Evolutionary conservation across 164 flowering plant species (phyloP), one percentile per base, ranked within the genome.

Genomic region (Liquidambar formosana): DNA sequence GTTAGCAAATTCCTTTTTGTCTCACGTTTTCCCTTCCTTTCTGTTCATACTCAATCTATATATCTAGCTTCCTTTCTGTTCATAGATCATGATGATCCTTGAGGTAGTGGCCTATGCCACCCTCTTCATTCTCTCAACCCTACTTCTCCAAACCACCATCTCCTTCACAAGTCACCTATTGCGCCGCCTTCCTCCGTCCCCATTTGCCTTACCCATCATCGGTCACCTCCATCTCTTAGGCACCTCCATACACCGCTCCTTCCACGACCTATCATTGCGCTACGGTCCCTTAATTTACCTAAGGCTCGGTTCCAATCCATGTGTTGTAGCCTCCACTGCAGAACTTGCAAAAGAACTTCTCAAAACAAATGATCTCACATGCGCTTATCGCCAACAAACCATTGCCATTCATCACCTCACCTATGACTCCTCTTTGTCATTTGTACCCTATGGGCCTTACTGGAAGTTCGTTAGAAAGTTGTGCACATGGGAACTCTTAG

Each of bases 141-240:
- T 33, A 33, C 41, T 33, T 33, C 4, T 33, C 41, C 2, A 33
- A 33, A 2, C 41, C 41, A 33, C 6, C 41, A 6, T 33, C 41
- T 33, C 41, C 41, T 33, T 33, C 41, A 33, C 41, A 26, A 5
- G 4, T 26, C 62, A 33, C 10, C 9, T 26, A 0, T 27, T 3
- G 38, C 16, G 43, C 19, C 66, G 53, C 63, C 84, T 72, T 28
- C 91, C 90, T 0, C 94, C 94, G 2, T 64, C 87, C 57, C 91
- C 91, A 2, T 3, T 67, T 12, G 61, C 81, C 26, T 47, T 87
- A 23, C 91, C 91, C 0, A 38, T 87, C 59, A 70, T 89, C 25
- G 90, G 91, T 38, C 90, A 89, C 66, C 78, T 85, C 66, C 91
- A 85, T 71, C 88, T 84, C 65, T 77, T 87, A 10, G 79, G 76